These are phyloP conservation scores for Halophytophthora polymorphica DNA, from an alignment of 352 stramenopile species.

Conservation along the genomic window DNA sequence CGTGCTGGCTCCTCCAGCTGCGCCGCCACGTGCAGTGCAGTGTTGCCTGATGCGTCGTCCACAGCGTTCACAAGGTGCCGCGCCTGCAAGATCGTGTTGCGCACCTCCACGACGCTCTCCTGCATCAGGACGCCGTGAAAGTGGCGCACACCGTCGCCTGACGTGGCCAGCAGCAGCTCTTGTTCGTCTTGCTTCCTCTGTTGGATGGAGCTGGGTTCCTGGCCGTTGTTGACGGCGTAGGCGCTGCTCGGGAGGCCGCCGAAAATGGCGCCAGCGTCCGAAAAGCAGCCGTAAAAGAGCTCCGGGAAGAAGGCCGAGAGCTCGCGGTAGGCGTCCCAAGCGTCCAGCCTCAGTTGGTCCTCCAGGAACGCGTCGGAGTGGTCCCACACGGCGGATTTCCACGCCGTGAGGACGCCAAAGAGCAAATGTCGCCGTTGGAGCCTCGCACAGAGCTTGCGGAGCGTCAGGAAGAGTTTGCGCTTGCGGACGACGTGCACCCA, in stretches of 20 bases:
- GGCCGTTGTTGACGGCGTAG: constrained; percentile 4
- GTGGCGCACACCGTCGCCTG: constrained; percentile 27
- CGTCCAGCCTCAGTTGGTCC: constrained; percentile 47
- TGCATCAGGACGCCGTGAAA: constrained; percentile 46
- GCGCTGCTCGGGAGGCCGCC: constrained; percentile 33
- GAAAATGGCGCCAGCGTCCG: constrained; percentile 55
- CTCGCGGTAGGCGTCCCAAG: constrained; percentile 57
- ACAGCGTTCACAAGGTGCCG: constrained; percentile 57
- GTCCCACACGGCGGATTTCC: constrained; percentile 67
- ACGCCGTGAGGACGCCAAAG: constrained; percentile 47
- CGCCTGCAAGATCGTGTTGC: constrained; percentile 40
- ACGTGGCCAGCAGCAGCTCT: constrained; percentile 10
- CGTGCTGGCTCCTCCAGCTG: constrained; percentile 50
- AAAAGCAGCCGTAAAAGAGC: constrained; percentile 64
- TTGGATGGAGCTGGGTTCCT: not conserved
- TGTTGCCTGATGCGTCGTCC: constrained; percentile 50
- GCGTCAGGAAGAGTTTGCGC: constrained; percentile 46
- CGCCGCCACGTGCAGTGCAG: constrained; percentile 47
- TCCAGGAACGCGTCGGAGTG: constrained; percentile 55
- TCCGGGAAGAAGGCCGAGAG: constrained; percentile 50
- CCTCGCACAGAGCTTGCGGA: constrained; percentile 38
- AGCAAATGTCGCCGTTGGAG: constrained; percentile 40
- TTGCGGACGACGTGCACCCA: constrained; percentile 48
- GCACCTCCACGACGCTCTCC: constrained; percentile 54
- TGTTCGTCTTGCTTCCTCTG: constrained; percentile 8